Base-by-base conservation (phyloP, 192 early-diverging fungal species). In the Bifiguratus adelaidae region DNA sequence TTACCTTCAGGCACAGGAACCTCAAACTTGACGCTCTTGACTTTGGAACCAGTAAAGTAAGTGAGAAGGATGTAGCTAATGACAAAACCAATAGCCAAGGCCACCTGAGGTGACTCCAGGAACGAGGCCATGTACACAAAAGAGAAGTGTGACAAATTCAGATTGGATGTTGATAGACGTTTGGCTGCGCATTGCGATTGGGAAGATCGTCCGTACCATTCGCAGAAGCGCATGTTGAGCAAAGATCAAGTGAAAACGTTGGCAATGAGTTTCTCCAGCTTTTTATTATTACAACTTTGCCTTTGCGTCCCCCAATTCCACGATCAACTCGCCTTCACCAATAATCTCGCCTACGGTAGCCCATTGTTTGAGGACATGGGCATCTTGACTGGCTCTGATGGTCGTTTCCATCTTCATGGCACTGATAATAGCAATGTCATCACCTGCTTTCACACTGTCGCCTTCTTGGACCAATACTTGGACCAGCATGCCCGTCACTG, bases 361-460 rank as follows among this genome's bases (percentile, higher is more conserved):
- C 32, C 36, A 47, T 3, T 55, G 30, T 7, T 27, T 40, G 20
- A 41, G 21, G 8, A 56, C 53, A 23, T 44, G 25, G 8, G 53
- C 60, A 29, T 23, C 1, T 7, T 51, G 27, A 8, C 41, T 33
- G 18, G 48, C 30, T 34, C 55, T 55, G n/a, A 62, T 40, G 3
- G 55, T 53, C 2, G 53, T 62, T 30, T 62, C 60, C 60, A 62
- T 62, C 24, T 62, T 62, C 60, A 62, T 62, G 3, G 60, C 60
- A 12, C 47, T 62, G 19, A 62, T 41, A 4, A 62, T 53, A 36
- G 51, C 51, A 5, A 51, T 19, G 26, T 62, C 48, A n/a, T 62
- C 53, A 6, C 60, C 60, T 19, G 36, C 34, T 22, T 45, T 16
- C 15, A 62, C 49, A 7, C 29, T 16, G 12, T 51, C 60, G 2